Base-by-base conservation (phyloP, 2,329 filamentous ascomycete species). In the Ophiostoma sp. region DNA sequence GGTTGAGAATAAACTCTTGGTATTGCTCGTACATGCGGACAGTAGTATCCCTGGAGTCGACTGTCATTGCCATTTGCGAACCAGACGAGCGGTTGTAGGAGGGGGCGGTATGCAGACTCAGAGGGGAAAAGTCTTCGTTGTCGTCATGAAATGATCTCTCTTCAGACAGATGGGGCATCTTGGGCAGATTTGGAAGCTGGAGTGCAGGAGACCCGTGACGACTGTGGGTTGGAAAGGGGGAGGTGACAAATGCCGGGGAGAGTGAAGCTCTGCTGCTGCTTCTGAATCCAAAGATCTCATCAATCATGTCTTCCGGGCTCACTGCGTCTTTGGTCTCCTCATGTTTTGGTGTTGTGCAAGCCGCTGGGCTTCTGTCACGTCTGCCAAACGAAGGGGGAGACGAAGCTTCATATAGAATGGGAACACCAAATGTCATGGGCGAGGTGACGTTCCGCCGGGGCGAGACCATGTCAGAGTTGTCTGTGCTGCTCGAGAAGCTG, bases 21-120 rank as follows among this genome's bases (percentile, higher is more conserved):
- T 78, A 77, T 64, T 77, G 74, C 2, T 73, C 74, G 66, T 77
- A 74, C 12, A 79, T 76, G 14, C 72, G 74, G 3, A 78, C 74
- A 0, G 76, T 78, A 60, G 73, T 78, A 27, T 69, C 73, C 4
- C 74, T 75, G 4, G 68, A 72, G 18, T 74, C 71, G 0, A 72
- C 62, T 9, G 68, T 67, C 52, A 55, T 58, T 6, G 40, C 66
- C 42, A 65, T 58, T 7, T 62, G 66, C 7, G 68, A 69, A 44
- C 41, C 66, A 9, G 68, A 69, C 2, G 63, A 67, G n/a, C 68
- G 68, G 8, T 65, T 41, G 38, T 58, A 38, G 14, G 18, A 36
- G n/a, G 44, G 49, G 9, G 41, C 27, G 12, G 45, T 62, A n/a
- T 38, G 36, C 8, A 14, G 7, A 18, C 60, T 14, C 5, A 65